A percentile compares a stretch with the other conserved stretches of the same genome.
Evolutionary conservation across 306 rosid genomes (phyloP).

Genomic region (Benincasa hispida): DNA sequence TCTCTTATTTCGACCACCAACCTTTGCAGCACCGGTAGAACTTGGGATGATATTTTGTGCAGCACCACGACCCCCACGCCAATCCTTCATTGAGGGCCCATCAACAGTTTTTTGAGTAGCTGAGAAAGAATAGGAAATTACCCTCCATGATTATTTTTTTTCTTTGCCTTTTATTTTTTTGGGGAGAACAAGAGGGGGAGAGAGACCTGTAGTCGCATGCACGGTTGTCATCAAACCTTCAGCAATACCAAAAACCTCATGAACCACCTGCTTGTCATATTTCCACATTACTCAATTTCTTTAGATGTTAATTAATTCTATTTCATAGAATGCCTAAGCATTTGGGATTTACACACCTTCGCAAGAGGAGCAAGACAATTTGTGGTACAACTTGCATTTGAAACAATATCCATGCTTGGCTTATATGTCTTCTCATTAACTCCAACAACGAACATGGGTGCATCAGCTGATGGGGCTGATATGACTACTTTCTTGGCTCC

Average conservation of each 20-base stretch:
- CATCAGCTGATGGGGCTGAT: constrained; percentile 98
- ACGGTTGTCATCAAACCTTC: constrained; percentile 99
- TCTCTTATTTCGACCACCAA: constrained; percentile 1
- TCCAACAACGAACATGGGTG: constrained; percentile 97
- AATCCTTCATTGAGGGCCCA: constrained; percentile 98
- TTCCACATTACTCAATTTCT: neutral
- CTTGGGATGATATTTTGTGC: constrained; percentile 91
- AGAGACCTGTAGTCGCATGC: constrained; percentile 93
- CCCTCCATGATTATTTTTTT: neutral
- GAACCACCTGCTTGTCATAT: constrained; percentile 24
- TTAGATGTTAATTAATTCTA: neutral
- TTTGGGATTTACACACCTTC: constrained; percentile 37
- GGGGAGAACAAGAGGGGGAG: neutral
- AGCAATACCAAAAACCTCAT: constrained; percentile 81
- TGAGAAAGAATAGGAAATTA: constrained; percentile 18
- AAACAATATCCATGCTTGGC: constrained; percentile 77
- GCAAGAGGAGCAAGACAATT: constrained; percentile 99
- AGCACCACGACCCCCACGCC: constrained; percentile 99
- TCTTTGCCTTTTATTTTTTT: neutral
- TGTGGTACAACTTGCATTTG: constrained; percentile 98
- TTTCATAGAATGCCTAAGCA: neutral
- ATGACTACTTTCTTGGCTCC: constrained; percentile 96
- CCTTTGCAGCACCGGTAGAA: constrained; percentile 99
- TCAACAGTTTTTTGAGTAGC: constrained; percentile 98
- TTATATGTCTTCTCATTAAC: constrained; percentile 76